Conservation (phyloP, 257 asterid genomes). For the Fraxinus pennsylvanica region DNA sequence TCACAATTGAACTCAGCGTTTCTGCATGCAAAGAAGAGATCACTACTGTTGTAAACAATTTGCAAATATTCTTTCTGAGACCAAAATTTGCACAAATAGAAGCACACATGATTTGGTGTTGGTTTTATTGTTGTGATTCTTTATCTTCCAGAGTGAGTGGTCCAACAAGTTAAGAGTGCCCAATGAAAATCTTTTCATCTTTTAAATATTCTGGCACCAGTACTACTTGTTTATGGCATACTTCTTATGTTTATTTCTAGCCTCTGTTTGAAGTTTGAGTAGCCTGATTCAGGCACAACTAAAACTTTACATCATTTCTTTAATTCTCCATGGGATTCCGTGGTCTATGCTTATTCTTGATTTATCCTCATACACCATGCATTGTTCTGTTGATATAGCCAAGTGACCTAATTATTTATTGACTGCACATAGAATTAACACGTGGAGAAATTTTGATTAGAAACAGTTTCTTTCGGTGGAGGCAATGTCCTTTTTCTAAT, state of each 20-base stretch:
- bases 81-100: conserved; percentile 26
- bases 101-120: not conserved
- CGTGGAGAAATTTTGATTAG: not conserved
- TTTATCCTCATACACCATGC: not conserved
- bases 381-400: not conserved
- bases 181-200: conserved; percentile 1
- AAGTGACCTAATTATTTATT: not conserved
- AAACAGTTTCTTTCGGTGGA: not conserved
- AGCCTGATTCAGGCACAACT: not conserved
- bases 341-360: not conserved
- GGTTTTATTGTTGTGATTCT: not conserved
- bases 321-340: not conserved
- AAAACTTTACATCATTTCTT: not conserved
- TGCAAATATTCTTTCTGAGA: not conserved
- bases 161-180: not conserved
- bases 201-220: not conserved
- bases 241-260: not conserved
- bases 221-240: conserved; percentile 16
- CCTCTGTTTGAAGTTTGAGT: not conserved
- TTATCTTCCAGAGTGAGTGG: not conserved
- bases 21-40: not conserved
- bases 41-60: conserved; percentile 13
- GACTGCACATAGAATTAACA: not conserved
- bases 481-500: no score
- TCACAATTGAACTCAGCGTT: not conserved